Evolutionary conservation across 176 grass and related monocot species (phyloP).

Genomic region (Triticum turgidum): DNA sequence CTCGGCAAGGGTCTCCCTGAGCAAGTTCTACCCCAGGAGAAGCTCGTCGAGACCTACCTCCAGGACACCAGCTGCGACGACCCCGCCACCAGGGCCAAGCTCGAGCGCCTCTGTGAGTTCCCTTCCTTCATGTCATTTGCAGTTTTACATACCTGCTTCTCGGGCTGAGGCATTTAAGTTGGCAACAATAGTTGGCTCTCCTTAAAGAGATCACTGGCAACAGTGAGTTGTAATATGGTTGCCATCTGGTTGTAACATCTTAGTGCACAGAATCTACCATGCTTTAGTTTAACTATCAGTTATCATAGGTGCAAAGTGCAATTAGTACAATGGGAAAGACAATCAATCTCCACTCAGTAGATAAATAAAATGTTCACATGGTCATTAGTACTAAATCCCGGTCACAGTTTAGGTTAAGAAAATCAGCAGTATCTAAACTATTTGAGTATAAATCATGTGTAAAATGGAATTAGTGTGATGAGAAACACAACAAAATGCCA

Average conservation of each 20-base stretch:
- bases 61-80: constrained; percentile 57
- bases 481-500: neutral
- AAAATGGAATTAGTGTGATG: neutral
- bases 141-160: neutral
- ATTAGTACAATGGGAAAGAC: neutral
- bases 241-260: neutral
- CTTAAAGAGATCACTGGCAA: neutral
- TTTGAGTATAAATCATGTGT: neutral
- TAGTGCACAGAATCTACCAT: neutral
- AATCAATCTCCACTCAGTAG: neutral
- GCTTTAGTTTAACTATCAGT: neutral
- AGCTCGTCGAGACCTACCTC: constrained; percentile 73
- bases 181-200: neutral
- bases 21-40: constrained; percentile 81
- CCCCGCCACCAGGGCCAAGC: constrained; percentile 69
- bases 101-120: constrained; percentile 77
- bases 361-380: neutral
- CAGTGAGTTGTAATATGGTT: neutral
- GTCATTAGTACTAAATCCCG: neutral
- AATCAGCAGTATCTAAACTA: neutral
- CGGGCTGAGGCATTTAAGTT: neutral
- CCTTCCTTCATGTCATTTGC: neutral
- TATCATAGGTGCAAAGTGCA: neutral
- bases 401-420: constrained; percentile 5
- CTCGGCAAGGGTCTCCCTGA: constrained; percentile 81